Conservation (phyloP, 2,329 filamentous ascomycete species). For the Gremmenia infestans region DNA sequence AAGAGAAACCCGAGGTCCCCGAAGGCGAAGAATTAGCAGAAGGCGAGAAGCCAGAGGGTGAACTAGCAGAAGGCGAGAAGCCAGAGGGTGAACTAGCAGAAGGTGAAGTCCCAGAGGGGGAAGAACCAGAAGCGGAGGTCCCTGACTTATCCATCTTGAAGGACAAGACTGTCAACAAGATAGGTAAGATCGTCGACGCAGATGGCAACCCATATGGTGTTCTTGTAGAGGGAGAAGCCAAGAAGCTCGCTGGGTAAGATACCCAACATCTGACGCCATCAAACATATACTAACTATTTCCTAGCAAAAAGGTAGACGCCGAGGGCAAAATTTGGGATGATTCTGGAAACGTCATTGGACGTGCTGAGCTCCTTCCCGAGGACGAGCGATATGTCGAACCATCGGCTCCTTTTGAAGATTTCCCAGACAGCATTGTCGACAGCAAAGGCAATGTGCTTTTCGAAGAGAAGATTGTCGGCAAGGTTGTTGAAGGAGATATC, state of each 20-base stretch:
- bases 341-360: conserved; percentile 61
- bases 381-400: conserved; percentile 44
- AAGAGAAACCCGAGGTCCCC: conserved; percentile 11
- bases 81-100: too few species aligned
- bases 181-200: conserved; percentile 50
- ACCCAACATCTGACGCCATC: background rate
- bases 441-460: conserved; percentile 48
- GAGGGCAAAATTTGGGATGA: conserved; percentile 70
- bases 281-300: background rate
- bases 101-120: conserved; percentile 13
- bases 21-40: conserved; percentile 21
- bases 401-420: conserved; percentile 51
- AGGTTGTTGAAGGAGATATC: conserved; percentile 57
- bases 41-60: conserved; percentile 21
- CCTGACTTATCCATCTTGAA: conserved; percentile 38
- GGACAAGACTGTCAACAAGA: conserved; percentile 50
- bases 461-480: conserved; percentile 50
- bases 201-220: conserved; percentile 51
- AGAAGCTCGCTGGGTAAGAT: conserved; percentile 48
- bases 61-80: conserved; percentile 17
- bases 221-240: conserved; percentile 58
- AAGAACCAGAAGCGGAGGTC: conserved; percentile 18
- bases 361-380: conserved; percentile 58
- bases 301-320: conserved; percentile 55
- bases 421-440: conserved; percentile 49